Percentiles rank a stretch among this genome's conserved stretches.
Conservation (phyloP, 192 early-diverging fungal species). For the Coemansia sp. region DNA sequence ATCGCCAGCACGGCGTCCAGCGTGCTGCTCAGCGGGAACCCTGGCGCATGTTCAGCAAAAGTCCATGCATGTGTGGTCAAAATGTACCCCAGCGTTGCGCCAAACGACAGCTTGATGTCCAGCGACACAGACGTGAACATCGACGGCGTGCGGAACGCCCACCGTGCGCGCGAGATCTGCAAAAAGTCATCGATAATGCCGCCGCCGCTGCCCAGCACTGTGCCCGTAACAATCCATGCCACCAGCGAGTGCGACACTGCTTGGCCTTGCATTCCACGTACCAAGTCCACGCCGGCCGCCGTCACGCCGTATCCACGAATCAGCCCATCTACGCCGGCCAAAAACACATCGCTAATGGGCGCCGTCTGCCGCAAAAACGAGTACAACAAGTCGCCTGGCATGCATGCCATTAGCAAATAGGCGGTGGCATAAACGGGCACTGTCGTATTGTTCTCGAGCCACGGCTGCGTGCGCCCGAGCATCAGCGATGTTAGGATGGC, state of each 20-base stretch:
- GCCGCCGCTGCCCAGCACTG: constrained; percentile 54
- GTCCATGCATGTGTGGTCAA: constrained; percentile 53
- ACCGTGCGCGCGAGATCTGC: constrained; percentile 42
- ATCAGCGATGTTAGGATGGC: constrained; percentile 52
- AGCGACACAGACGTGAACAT: constrained; percentile 36
- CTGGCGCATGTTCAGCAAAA: constrained; percentile 40
- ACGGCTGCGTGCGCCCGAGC: constrained; percentile 52
- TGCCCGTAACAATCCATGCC: constrained; percentile 52
- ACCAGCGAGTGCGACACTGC: constrained; percentile 51
- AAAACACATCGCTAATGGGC: constrained; percentile 52
- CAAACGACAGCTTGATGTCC: constrained; percentile 52
- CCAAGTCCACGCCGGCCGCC: constrained; percentile 52
- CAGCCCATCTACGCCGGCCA: constrained; percentile 53
- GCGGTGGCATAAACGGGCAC: constrained; percentile 45
- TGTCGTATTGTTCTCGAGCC: constrained; percentile 49
- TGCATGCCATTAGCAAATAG: constrained; percentile 39
- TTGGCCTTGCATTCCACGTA: constrained; percentile 48
- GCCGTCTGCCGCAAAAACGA: constrained; percentile 28
- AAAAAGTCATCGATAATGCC: constrained; percentile 57
- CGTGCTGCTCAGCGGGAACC: constrained; percentile 38
- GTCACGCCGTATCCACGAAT: constrained; percentile 58
- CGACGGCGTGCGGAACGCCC: constrained; percentile 50
- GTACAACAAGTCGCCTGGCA: constrained; percentile 51
- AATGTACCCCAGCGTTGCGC: constrained; percentile 51
- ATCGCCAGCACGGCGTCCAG: constrained; percentile 34